Percentiles rank a stretch among this genome's conserved stretches.
phyloP scores from a whole-genome alignment of 257 asterid genomes.

The Rhazya stricta region DNA sequence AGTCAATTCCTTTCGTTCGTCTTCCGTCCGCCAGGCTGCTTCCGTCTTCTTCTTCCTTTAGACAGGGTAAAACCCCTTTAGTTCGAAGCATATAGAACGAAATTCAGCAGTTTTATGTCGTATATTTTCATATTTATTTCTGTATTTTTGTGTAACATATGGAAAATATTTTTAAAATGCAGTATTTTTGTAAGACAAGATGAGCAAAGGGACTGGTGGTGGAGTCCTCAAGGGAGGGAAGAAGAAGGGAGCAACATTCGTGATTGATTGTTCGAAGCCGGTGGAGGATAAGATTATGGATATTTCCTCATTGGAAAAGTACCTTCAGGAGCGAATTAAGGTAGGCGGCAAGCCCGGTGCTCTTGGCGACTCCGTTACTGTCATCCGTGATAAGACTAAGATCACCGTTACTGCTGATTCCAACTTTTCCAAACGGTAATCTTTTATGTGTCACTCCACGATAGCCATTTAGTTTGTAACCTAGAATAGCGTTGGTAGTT shows the following conservation, averaged over 20 bases:
- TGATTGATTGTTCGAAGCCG: conserved; percentile 45
- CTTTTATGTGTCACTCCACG: not conserved
- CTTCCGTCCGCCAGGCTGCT: not conserved
- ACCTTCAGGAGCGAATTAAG: conserved; percentile 47
- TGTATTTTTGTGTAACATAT: not conserved
- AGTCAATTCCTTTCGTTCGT: not conserved
- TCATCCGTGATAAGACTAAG: conserved; percentile 41
- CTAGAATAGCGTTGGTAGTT: not conserved
- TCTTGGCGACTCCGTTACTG: conserved; percentile 41
- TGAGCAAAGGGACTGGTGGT: conserved; percentile 25
- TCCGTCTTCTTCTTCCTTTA: not conserved
- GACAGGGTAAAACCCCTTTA: not conserved
- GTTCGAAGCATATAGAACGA: no score
- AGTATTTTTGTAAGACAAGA: not conserved
- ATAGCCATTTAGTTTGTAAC: not conserved
- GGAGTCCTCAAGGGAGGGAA: conserved; percentile 41
- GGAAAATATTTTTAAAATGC: not conserved
- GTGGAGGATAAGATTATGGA: conserved; percentile 53
- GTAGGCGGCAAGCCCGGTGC: conserved; percentile 53
- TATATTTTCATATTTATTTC: not conserved
- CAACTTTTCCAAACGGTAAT: conserved; percentile 41
- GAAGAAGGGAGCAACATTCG: conserved; percentile 42
- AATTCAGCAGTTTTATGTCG: not conserved
- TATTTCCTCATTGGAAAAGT: conserved; percentile 42
- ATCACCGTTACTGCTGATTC: conserved; percentile 38